Conservation (phyloP, 106 monocot species). For the Apostasia ramifera region DNA sequence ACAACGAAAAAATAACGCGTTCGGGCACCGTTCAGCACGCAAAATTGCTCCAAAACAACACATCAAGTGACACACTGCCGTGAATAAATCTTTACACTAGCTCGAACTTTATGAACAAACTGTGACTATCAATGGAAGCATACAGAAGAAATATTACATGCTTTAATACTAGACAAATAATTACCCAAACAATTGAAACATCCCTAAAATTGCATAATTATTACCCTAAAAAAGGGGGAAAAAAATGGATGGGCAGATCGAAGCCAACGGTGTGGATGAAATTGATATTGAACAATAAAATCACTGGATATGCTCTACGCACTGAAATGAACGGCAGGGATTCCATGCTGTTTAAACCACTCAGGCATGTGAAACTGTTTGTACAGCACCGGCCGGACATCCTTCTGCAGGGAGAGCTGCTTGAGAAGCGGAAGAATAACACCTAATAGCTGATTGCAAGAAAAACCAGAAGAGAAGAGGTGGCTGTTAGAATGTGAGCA, state of each 20-base stretch:
- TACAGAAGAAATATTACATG: neutral
- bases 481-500: neutral
- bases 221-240: neutral
- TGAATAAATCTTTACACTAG: no score
- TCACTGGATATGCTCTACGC: neutral
- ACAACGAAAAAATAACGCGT: no score
- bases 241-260: neutral
- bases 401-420: slow-evolving; percentile 52
- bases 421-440: slow-evolving; percentile 55
- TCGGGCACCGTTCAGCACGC: no score
- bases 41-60: no score
- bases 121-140: no score
- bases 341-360: slow-evolving; percentile 72
- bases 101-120: no score
- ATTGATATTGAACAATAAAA: neutral
- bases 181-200: neutral
- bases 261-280: neutral
- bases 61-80: no score
- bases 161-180: neutral
- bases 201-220: neutral
- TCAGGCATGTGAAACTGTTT: slow-evolving; percentile 76
- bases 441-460: slow-evolving; percentile 37
- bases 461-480: neutral
- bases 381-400: slow-evolving; percentile 58
- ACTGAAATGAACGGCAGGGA: slow-evolving; percentile 16